These are phyloP conservation scores for Vigna radiata DNA, from an alignment of 306 rosid genomes.

Conservation along the genomic window DNA sequence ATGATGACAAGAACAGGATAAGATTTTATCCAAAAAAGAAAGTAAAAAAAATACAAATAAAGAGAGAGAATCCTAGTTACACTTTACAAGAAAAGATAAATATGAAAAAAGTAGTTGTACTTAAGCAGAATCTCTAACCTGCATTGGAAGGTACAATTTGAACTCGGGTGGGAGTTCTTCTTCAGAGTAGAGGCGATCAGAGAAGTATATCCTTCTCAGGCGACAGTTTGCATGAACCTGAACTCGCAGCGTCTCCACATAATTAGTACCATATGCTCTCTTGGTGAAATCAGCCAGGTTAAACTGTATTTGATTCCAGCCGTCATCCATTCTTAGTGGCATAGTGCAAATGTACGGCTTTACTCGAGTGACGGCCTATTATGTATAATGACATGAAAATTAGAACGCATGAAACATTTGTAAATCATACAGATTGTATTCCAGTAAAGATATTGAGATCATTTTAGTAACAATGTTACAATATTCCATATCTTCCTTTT, in stretches of 20 bases:
- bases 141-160: conserved; percentile 92
- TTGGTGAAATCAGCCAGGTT: conserved; percentile 81
- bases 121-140: conserved; percentile 54
- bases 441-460: not conserved
- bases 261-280: conserved; percentile 98
- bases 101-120: not conserved
- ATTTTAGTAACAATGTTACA: not conserved
- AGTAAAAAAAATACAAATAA: not conserved
- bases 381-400: conserved; percentile 34
- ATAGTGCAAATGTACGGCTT: conserved; percentile 94
- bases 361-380: conserved; percentile 78
- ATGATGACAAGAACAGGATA: conserved; percentile 7
- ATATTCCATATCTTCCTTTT: not conserved
- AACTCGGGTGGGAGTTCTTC: conserved; percentile 97
- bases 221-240: conserved; percentile 98
- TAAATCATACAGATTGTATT: not conserved
- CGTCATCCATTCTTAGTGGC: conserved; percentile 91
- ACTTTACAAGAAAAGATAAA: not conserved
- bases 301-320: conserved; percentile 96
- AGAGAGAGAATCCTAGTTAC: not conserved
- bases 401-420: conserved; percentile 20
- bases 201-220: conserved; percentile 91
- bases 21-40: not conserved
- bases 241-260: conserved; percentile 92
- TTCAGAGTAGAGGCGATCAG: conserved; percentile 90